Evolutionary conservation across 768 basidiomycete species (phyloP), one percentile per base, ranked within the genome.

Genomic region (Lentinula sp.): DNA sequence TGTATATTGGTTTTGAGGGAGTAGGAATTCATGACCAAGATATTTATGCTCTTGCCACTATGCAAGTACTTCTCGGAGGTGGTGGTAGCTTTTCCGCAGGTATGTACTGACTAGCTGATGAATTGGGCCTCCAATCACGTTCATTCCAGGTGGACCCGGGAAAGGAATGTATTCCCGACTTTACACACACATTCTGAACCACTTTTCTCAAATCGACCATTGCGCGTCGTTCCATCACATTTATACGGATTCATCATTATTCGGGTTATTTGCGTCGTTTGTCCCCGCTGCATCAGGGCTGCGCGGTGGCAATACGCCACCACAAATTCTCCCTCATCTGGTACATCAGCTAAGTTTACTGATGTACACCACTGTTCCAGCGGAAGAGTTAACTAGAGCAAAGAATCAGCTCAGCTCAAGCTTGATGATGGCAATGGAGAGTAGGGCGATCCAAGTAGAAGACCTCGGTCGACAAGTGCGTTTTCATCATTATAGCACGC

Each of bases 161-260:
- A 98, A 98, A 77, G 96, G 96, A 67, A 98, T 98, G 96, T 98
- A 97, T 80, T 94, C 95, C 37, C 88, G 96, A 28, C 76, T 98
- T 33, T 98, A 98, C 77, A 96, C 94, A 9, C 87, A 94, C 70
- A 93, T 98, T 68, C 86, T 98, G 61, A 98, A 98, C 72, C 90
- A 92, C 69, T 92, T 94, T 77, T 85, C 93, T 55, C 87, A 92
- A 69, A 84, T 98, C 68, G 96, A 98, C 72, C 93, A 95, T 72
- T 98, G 95, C 72, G 88, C 91, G 8, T 89, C 93, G 18, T 98
- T 97, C 87, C 95, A 98, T 71, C 96, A 98, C 74, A 95, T 95
- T 70, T 98, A 98, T 74, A 86, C 87, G 60, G 95, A 98, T 71
- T 91, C 93, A 0, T 93, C 93, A 4, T 79, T 98, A 5, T 97